These are phyloP conservation scores for Ophiocordyceps camponoti-rufipedis DNA, from an alignment of 2,329 filamentous ascomycete genomes.

Conservation along the genomic window DNA sequence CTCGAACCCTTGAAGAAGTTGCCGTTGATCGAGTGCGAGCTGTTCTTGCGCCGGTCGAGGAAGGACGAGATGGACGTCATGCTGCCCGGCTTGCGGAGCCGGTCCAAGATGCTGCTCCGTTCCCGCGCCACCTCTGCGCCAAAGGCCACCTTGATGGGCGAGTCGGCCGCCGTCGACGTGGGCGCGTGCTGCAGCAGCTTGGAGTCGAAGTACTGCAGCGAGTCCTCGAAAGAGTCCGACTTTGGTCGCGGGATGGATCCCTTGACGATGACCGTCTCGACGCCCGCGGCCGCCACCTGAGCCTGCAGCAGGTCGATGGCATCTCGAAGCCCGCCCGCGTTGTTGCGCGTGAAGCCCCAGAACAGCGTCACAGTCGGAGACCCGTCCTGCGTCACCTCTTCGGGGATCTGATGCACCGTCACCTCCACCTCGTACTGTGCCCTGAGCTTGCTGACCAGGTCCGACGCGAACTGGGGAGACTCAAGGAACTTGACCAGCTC, in stretches of 20 bases:
- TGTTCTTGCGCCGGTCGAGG: constrained; percentile 87
- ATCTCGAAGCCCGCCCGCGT: constrained; percentile 85
- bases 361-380: constrained; percentile 43
- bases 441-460: constrained; percentile 70
- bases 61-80: constrained; percentile 94
- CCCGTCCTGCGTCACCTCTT: constrained; percentile 38
- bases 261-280: constrained; percentile 76
- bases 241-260: constrained; percentile 95
- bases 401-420: constrained; percentile 46
- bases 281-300: constrained; percentile 68
- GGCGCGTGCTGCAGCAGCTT: constrained; percentile 91
- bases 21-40: constrained; percentile 61
- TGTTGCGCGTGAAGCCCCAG: constrained; percentile 87
- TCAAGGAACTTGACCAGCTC: constrained; percentile 68
- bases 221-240: constrained; percentile 96
- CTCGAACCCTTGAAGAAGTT: constrained; percentile 85
- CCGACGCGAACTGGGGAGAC: constrained; percentile 62
- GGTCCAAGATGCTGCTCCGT: constrained; percentile 71
- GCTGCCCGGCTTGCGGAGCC: constrained; percentile 83
- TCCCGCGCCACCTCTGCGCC: constrained; percentile 65
- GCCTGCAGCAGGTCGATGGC: constrained; percentile 88
- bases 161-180: constrained; percentile 62
- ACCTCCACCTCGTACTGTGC: constrained; percentile 84
- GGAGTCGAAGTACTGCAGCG: constrained; percentile 89
- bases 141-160: constrained; percentile 72